Conservation (phyloP, 192 early-diverging fungal genomes). For the Pilobolus umbonatus region DNA sequence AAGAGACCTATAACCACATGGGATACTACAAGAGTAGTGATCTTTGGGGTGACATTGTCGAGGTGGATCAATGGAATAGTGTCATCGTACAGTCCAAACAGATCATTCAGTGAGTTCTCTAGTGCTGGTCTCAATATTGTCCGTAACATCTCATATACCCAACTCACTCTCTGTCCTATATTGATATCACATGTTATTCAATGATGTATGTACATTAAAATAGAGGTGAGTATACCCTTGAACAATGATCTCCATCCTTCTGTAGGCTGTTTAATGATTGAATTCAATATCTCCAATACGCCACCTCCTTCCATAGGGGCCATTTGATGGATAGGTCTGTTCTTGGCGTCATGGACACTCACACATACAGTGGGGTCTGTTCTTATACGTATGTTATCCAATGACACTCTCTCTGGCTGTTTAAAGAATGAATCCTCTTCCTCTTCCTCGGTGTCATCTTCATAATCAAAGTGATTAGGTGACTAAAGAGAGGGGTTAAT, state of each 20-base stretch:
- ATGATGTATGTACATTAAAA: neutral
- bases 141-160: slow-evolving; percentile 67
- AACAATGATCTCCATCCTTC: slow-evolving; percentile 55
- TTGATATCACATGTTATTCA: neutral
- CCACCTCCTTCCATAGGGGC: slow-evolving; percentile 47
- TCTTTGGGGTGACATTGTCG: slow-evolving; percentile 50
- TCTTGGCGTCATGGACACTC: slow-evolving; percentile 43
- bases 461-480: slow-evolving; percentile 8
- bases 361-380: slow-evolving; percentile 37
- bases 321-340: slow-evolving; percentile 56
- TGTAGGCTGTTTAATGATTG: slow-evolving; percentile 52
- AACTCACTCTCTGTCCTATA: slow-evolving; percentile 59
- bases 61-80: slow-evolving; percentile 57
- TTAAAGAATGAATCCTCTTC: slow-evolving; percentile 17
- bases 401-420: slow-evolving; percentile 3
- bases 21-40: slow-evolving; percentile 64
- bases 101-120: slow-evolving; percentile 83
- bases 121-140: slow-evolving; percentile 70
- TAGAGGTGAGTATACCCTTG: slow-evolving; percentile 41
- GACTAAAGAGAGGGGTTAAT: too few species aligned
- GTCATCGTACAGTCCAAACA: slow-evolving; percentile 83
- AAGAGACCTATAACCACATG: slow-evolving; percentile 72
- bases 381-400: slow-evolving; percentile 10
- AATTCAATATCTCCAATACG: slow-evolving; percentile 45
- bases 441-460: slow-evolving; percentile 22